Conservation (phyloP, 331 rosid species). For the Phaseolus coccineus region DNA sequence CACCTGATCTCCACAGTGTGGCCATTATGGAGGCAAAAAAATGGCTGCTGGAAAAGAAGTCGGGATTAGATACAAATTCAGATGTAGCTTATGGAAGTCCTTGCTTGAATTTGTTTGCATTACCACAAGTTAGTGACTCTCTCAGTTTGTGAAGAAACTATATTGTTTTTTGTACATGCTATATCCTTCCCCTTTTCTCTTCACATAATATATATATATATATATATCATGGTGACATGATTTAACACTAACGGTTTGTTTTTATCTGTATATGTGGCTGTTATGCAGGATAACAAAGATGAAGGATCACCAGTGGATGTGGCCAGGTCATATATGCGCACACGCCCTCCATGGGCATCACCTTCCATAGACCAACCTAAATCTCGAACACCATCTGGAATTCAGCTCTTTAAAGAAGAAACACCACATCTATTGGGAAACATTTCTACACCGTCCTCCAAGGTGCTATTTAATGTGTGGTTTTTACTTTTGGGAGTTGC, state of each 20-base stretch:
- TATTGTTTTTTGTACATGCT: slow-evolving; percentile 20
- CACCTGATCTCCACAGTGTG: slow-evolving; percentile 66
- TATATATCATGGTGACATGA: slow-evolving; percentile 17
- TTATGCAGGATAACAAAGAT: slow-evolving; percentile 65
- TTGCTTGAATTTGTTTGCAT: slow-evolving; percentile 47
- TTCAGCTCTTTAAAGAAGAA: slow-evolving; percentile 70
- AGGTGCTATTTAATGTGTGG: slow-evolving; percentile 58
- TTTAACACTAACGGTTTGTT: slow-evolving; percentile 23
- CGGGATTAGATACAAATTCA: slow-evolving; percentile 62
- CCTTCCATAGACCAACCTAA: slow-evolving; percentile 64
- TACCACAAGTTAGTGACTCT: slow-evolving; percentile 60
- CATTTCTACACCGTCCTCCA: slow-evolving; percentile 60
- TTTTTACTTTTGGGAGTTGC: slow-evolving; percentile 2
- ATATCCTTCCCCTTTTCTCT: slow-evolving; percentile 25
- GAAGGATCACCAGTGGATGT: slow-evolving; percentile 89
- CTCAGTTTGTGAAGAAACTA: slow-evolving; percentile 6
- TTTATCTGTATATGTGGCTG: slow-evolving; percentile 20
- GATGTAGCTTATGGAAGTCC: slow-evolving; percentile 60
- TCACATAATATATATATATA: neutral
- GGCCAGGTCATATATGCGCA: slow-evolving; percentile 81
- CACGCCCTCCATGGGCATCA: slow-evolving; percentile 94
- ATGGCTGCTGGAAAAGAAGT: slow-evolving; percentile 83
- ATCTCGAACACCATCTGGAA: slow-evolving; percentile 59
- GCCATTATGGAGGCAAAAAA: slow-evolving; percentile 88
- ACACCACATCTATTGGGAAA: slow-evolving; percentile 67